Evolutionary conservation across 139 green algal genomes (phyloP).

Genomic region (Picochlorum sp.): DNA sequence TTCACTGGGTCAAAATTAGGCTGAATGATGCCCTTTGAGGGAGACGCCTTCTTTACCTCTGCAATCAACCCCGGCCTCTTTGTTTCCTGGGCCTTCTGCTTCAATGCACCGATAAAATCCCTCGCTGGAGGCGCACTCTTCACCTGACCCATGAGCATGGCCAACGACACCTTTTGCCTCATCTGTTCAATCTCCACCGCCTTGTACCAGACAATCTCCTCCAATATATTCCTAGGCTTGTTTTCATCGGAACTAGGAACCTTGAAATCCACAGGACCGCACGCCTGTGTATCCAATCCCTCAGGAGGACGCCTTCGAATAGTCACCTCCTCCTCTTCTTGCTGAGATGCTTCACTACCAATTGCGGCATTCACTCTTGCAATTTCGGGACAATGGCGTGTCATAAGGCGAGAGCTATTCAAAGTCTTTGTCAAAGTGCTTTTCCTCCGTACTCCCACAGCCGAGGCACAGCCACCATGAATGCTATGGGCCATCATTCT

Average conservation of each 20-base stretch:
- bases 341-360: slow-evolving; percentile 1
- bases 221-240: slow-evolving; percentile 92
- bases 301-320: slow-evolving; percentile 67
- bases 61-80: slow-evolving; percentile 84
- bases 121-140: slow-evolving; percentile 42
- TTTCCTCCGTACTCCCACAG: too few relatives aligned
- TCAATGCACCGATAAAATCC: slow-evolving; percentile 85
- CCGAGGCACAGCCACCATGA: too few relatives aligned
- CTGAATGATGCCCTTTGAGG: slow-evolving; percentile 89
- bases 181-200: slow-evolving; percentile 63
- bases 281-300: slow-evolving; percentile 50
- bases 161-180: slow-evolving; percentile 49
- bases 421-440: too few relatives aligned
- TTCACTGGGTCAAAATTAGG: slow-evolving; percentile 91
- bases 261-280: slow-evolving; percentile 62
- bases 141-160: slow-evolving; percentile 33
- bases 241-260: slow-evolving; percentile 67
- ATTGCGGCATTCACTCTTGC: background rate
- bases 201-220: slow-evolving; percentile 99
- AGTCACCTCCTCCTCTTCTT: slow-evolving; percentile 29
- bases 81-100: slow-evolving; percentile 27
- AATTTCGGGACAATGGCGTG: background rate
- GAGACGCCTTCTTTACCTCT: slow-evolving; percentile 98
- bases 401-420: too few relatives aligned
- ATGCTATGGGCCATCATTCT: too few relatives aligned